Evolutionary conservation across 2,329 filamentous ascomycete genomes (phyloP), one percentile per base, ranked within the genome.

Genomic region (Trichoderma atroviride): DNA sequence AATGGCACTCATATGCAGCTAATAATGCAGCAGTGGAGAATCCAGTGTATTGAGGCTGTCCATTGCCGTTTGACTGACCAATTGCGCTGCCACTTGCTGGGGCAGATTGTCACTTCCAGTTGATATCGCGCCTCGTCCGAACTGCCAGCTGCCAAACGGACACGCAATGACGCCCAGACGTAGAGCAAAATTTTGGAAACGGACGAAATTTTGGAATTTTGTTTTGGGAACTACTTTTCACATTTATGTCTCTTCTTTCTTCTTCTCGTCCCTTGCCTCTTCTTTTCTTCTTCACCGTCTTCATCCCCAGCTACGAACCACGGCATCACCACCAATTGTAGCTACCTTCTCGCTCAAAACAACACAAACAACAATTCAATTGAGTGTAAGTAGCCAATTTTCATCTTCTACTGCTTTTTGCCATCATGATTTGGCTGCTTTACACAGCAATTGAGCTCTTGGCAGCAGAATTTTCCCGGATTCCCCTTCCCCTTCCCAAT

Each of bases 71-170:
- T 9, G 9, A 11, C 24, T 33, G 22, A n/a, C 22, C 22, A 59
- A 59, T 37, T 59, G 37, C 14, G 27, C 16, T 31, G 4, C 24
- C 24, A 29, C 22, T n/a, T 19, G 11, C 27, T 56, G 33, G 33
- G 24, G 13, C 29, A 7, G 24, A 7, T 9, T 57, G 62, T 27
- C 4, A 47, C 24, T 35, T 24, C 52, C 7, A 59, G 27, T 22
- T 59, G 40, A 59, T 57, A 43, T 19, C 19, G 31, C 14, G 40
- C 55, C 69, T 57, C 19, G 24, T 43, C 63, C 57, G 47, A 57
- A 27, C 62, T 53, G 50, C 68, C 69, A 70, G 69, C 69, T 70
- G 69, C 63, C 69, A 68, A 35, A n/a, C 64, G 47, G 69, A 27
- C 50, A 58, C 24, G 58, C 22, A n/a, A 47, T 27, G n/a, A 33